phyloP scores from a whole-genome alignment of 2,329 filamentous ascomycete genomes.

The Emergomyces orientalis region DNA sequence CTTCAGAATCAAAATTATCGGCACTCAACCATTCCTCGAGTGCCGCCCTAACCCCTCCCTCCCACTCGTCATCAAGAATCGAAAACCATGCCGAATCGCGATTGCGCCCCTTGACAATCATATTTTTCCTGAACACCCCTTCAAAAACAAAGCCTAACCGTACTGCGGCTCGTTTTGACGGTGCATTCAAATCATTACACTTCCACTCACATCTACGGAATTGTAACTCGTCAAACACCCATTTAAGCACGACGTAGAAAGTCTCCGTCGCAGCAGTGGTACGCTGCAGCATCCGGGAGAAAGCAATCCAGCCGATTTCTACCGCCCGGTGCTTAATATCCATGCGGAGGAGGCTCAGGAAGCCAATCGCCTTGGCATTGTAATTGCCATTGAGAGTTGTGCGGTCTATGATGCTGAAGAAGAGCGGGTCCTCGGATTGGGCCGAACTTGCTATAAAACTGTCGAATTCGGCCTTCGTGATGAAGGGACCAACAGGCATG shows the following conservation, averaged over 20 bases:
- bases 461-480: conserved; percentile 21
- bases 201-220: conserved; percentile 57
- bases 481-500: conserved; percentile 31
- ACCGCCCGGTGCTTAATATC: conserved; percentile 41
- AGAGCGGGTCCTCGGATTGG: conserved; percentile 30
- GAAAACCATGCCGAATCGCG: conserved; percentile 55
- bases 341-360: conserved; percentile 39
- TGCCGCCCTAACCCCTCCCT: conserved; percentile 30
- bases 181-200: conserved; percentile 48
- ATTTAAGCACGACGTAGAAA: conserved; percentile 46
- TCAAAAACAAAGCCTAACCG: conserved; percentile 52
- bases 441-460: conserved; percentile 19
- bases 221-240: conserved; percentile 46
- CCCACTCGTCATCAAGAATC: conserved; percentile 53
- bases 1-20: conserved; percentile 48
- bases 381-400: conserved; percentile 17
- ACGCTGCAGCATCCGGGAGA: conserved; percentile 42
- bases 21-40: conserved; percentile 48
- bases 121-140: conserved; percentile 53
- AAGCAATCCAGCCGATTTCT: conserved; percentile 51
- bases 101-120: conserved; percentile 48
- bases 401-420: conserved; percentile 39
- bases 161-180: conserved; percentile 46
- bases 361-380: conserved; percentile 33
- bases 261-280: conserved; percentile 51